phyloP scores from a whole-genome alignment of 352 stramenopile genomes.

The Globisporangium barbulae region DNA sequence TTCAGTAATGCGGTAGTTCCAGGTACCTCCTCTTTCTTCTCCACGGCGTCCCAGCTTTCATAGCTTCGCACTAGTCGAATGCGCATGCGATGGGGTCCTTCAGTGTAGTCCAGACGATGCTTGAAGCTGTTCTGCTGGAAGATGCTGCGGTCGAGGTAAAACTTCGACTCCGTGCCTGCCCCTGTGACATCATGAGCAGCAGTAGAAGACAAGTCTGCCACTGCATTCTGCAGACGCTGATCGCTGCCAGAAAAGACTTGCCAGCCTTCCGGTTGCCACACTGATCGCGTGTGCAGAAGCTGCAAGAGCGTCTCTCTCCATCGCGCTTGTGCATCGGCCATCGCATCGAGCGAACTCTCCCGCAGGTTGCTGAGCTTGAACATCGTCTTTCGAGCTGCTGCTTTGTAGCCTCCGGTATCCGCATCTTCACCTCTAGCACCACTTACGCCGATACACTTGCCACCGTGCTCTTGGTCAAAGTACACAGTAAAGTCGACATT shows the following conservation, averaged over 20 bases:
- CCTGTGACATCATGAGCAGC: background rate
- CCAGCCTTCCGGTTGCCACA: slow-evolving; percentile 45
- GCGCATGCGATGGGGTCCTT: slow-evolving; percentile 51
- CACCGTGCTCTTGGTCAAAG: slow-evolving; percentile 20
- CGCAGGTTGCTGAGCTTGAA: slow-evolving; percentile 36
- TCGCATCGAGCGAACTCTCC: slow-evolving; percentile 34
- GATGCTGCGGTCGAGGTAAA: slow-evolving; percentile 34
- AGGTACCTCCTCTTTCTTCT: background rate
- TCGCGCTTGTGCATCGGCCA: slow-evolving; percentile 30
- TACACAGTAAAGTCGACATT: slow-evolving; percentile 31
- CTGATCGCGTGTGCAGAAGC: slow-evolving; percentile 34
- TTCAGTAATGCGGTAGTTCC: background rate
- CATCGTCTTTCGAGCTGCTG: slow-evolving; percentile 30
- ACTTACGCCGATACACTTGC: slow-evolving; percentile 17
- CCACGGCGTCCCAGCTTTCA: slow-evolving; percentile 9
- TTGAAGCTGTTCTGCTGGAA: slow-evolving; percentile 40
- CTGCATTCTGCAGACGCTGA: slow-evolving; percentile 3
- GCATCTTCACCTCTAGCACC: slow-evolving; percentile 21
- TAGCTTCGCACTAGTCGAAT: slow-evolving; percentile 46
- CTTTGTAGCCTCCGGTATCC: slow-evolving; percentile 9
- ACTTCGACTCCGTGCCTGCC: background rate
- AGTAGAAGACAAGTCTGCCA: no score
- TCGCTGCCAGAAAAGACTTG: slow-evolving; percentile 6
- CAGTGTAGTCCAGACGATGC: slow-evolving; percentile 43
- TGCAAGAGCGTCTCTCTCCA: slow-evolving; percentile 36